Evolutionary conservation across 441 rosid species (phyloP), one percentile per base, ranked within the genome.

Genomic region (Viola pubescens): DNA sequence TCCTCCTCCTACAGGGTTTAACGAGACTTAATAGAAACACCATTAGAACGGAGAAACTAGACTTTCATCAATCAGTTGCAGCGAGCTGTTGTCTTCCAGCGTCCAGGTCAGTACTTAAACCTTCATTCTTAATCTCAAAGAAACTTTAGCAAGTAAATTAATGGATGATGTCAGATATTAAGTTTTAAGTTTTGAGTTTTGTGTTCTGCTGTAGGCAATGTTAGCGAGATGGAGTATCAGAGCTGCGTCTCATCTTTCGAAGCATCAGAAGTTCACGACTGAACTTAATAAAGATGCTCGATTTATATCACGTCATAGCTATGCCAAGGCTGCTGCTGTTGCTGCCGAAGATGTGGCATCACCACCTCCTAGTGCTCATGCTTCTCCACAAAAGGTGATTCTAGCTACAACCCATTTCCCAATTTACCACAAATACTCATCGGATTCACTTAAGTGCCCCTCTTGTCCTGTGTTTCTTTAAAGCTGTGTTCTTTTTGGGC

Each of bases 141-240:
- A 4, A 49, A 48, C 12, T 4, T n/a, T 0, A 14, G 14, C 12
- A 49, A 49, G 37, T 6, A 14, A 7, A 34, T 49, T 7, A 52
- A 34, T 26, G 8, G 37, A 6, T 8, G 4, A 37, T 16, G 8
- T 16, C 39, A 52, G 37, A 52, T 11, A 14, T 9, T 34, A 37
- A 26, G 34, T 26, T 26, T 9, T 34, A 37, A 26, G 34, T 26
- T 26, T 1, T 26, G 34, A 2, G 34, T 26, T 26, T 26, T 26
- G 34, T 26, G 34, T 26, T 26, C 34, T 26, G 43, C 5, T 45
- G 54, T 5, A 14, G 14, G 40, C 41, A 50, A 87, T 88, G 98
- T 67, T 86, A 34, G 61, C 78, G 34, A 83, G 92, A 71, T 88
- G 85, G 75, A 65, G 62, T 69, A 76, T 84, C 73, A 64, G 73